phyloP scores from a whole-genome alignment of 768 basidiomycete species.

The Dacryopinax spathularia region DNA sequence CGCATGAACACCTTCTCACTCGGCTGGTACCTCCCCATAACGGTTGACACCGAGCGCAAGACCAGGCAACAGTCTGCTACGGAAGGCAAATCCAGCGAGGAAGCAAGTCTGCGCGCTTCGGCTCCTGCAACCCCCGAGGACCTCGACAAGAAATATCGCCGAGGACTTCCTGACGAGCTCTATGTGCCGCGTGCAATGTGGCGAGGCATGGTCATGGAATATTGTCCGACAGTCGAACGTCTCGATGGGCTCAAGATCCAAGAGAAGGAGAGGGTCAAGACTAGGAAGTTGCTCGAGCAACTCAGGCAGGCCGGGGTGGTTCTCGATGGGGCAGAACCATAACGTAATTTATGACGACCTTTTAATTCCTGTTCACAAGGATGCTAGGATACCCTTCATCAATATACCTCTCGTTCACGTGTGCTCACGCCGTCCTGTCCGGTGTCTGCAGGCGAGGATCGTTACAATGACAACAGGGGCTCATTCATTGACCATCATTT shows the following conservation, averaged over 20 bases:
- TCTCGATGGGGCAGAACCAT: neutral
- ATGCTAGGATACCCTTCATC: neutral
- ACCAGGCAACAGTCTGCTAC: neutral
- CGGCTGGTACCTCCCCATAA: constrained; percentile 82
- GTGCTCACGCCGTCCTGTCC: too few species aligned
- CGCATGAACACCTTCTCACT: constrained; percentile 95
- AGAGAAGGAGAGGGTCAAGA: constrained; percentile 76
- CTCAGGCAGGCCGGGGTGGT: constrained; percentile 18
- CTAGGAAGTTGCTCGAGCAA: constrained; percentile 48
- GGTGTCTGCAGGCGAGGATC: too few species aligned
- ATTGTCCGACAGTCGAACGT: constrained; percentile 47
- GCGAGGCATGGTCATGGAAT: constrained; percentile 74
- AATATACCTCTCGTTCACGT: constrained; percentile 4
- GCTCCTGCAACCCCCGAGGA: constrained; percentile 42
- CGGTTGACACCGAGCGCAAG: neutral
- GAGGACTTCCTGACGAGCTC: constrained; percentile 73
- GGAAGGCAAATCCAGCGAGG: neutral
- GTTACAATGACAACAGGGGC: too few species aligned
- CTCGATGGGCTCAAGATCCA: constrained; percentile 78
- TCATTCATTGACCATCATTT: too few species aligned
- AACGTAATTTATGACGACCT: neutral
- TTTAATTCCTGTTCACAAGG: neutral
- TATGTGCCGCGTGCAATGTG: constrained; percentile 82
- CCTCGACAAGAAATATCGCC: constrained; percentile 73
- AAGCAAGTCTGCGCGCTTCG: neutral